Evolutionary conservation across 116 monocot genomes (phyloP), one percentile per base, ranked within the genome.

Genomic region (Dioscorea cayenensis): DNA sequence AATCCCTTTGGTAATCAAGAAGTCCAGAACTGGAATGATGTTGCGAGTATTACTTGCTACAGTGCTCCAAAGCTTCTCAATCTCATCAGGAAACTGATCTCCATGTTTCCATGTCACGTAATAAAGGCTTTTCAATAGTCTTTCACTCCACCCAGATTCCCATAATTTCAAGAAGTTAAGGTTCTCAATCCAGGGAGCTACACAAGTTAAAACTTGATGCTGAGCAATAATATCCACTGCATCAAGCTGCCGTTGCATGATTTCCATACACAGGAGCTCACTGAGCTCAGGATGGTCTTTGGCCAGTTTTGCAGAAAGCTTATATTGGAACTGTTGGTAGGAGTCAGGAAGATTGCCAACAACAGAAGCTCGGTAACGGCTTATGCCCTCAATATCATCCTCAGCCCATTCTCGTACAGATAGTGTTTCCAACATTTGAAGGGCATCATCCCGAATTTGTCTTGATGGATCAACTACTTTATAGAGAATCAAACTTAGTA

Each of bases 271-370:
- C 10, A 99, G 78, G 8, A 85, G 79, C 64, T 99, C 94, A 66
- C 97, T 99, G 35, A 99, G 76, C 75, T 99, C 97, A 28, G 97
- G 97, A 73, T 93, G 97, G 75, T 99, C 97, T 70, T 91, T 93
- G 6, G 97, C 93, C 48, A 99, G 90, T 71, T 94, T 99, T 25
- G 88, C 73, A 5, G 97, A 99, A 14, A 99, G 86, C 60, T 94
- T 99, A 61, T 99, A 99, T 51, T 99, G 97, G 71, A 99, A 99
- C 75, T 99, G 97, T 64, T 99, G 97, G 78, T 99, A 99, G 11
- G 97, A 99, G 71, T 99, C 97, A n/a, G 94, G 97, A 19, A 99
- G 90, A 80, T 99, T 91, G 43, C 97, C 97, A 10, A 99, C 94
- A 7, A 99, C 97, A 51, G 97, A 93, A 51, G 91, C 97, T 63